Evolutionary conservation across 495 filamentous ascomycete species (phyloP).

Genomic region (Tuber aestivum): DNA sequence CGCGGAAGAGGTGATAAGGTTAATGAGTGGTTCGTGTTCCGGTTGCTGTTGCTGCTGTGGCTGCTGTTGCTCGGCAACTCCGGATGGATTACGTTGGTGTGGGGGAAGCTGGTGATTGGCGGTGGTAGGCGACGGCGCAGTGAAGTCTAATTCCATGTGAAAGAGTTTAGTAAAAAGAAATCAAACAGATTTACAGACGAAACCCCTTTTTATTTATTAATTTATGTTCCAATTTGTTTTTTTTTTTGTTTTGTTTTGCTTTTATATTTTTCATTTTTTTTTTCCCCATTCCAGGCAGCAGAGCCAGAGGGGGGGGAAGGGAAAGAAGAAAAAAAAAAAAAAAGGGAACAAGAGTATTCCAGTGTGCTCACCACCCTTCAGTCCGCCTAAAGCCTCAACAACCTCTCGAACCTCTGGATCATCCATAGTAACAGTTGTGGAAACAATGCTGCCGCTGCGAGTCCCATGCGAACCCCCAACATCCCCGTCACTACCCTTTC

Average conservation of each 20-base stretch:
- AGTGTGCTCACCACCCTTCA: conserved; percentile 63
- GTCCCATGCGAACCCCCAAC: conserved; percentile 34
- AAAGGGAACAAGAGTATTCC: conserved; percentile 8
- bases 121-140: conserved; percentile 24
- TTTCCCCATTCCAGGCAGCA: conserved; percentile 16
- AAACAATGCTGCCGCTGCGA: conserved; percentile 49
- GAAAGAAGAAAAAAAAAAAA: conserved; percentile 22
- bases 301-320: conserved; percentile 26
- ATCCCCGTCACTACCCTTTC: conserved; percentile 39
- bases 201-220: not conserved
- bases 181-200: not conserved
- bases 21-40: conserved; percentile 53
- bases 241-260: no score
- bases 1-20: conserved; percentile 46
- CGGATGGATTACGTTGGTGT: conserved; percentile 10
- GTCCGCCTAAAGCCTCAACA: conserved; percentile 76
- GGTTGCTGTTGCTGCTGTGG: conserved; percentile 45
- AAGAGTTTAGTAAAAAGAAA: conserved; percentile 24
- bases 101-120: conserved; percentile 12
- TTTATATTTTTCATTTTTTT: not conserved
- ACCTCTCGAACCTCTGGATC: conserved; percentile 75
- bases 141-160: conserved; percentile 25
- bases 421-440: conserved; percentile 59
- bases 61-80: conserved; percentile 2
- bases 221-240: not conserved